Conservation (phyloP, 345 rosid species). For the Microthlaspi erraticum region DNA sequence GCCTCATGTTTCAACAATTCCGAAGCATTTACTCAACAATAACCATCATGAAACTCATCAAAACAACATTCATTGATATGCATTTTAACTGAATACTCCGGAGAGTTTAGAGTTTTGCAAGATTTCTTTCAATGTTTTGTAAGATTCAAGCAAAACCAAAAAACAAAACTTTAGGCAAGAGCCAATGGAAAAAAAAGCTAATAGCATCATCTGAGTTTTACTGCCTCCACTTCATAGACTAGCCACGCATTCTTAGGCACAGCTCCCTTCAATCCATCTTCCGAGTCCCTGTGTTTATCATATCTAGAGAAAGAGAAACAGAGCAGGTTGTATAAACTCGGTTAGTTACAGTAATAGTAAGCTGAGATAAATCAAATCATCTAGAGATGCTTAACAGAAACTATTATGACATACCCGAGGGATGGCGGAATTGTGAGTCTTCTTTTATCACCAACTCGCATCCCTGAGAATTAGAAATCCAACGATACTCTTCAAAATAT, state of each 20-base stretch:
- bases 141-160: neutral
- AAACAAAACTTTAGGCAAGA: neutral
- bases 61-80: slow-evolving; percentile 5
- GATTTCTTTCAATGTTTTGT: neutral
- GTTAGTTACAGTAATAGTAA: neutral
- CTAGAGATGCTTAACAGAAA: neutral
- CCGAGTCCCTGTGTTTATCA: slow-evolving; percentile 52
- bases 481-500: neutral
- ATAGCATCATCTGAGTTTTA: slow-evolving; percentile 50
- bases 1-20: slow-evolving; percentile 26
- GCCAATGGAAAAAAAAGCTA: slow-evolving; percentile 8
- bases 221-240: slow-evolving; percentile 68
- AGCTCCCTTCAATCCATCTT: slow-evolving; percentile 48
- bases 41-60: neutral
- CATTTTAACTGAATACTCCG: slow-evolving; percentile 1
- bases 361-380: neutral
- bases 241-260: slow-evolving; percentile 80
- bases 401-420: slow-evolving; percentile 58
- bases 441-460: slow-evolving; percentile 84
- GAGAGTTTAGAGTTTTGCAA: neutral
- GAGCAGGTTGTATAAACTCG: neutral
- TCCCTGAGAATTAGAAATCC: slow-evolving; percentile 51
- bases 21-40: neutral
- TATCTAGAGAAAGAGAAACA: slow-evolving; percentile 15
- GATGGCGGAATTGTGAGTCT: slow-evolving; percentile 77